phyloP scores from a whole-genome alignment of 2,329 filamentous ascomycete species.

The Rhytidhysteron rufulum region DNA sequence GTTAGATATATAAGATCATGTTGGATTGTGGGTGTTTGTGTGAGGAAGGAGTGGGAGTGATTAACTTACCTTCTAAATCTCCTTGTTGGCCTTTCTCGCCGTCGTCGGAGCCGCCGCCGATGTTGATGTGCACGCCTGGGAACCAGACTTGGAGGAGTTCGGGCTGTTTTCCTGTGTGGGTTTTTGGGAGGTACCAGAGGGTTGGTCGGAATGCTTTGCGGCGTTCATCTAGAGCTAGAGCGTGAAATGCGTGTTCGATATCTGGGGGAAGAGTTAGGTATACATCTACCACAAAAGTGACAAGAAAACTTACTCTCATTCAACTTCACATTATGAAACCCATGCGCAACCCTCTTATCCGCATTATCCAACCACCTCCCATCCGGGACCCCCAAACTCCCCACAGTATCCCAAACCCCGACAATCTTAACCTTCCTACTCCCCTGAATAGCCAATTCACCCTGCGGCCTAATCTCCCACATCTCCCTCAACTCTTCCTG shows the following conservation, averaged over 20 bases:
- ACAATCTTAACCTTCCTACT: slow-evolving; percentile 48
- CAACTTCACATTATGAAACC: slow-evolving; percentile 25
- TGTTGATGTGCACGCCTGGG: slow-evolving; percentile 46
- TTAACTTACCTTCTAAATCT: neutral
- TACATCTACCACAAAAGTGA: slow-evolving; percentile 22
- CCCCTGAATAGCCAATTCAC: slow-evolving; percentile 12
- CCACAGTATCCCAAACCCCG: slow-evolving; percentile 54
- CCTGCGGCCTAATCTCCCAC: slow-evolving; percentile 18
- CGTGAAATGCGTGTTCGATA: slow-evolving; percentile 58
- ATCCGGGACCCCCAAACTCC: slow-evolving; percentile 44
- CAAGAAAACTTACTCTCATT: slow-evolving; percentile 7
- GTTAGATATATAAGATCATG: too few relatives aligned
- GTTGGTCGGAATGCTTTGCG: slow-evolving; percentile 54
- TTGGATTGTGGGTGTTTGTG: too few relatives aligned
- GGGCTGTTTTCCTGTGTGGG: slow-evolving; percentile 2
- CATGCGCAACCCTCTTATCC: slow-evolving; percentile 36
- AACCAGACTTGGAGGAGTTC: slow-evolving; percentile 45
- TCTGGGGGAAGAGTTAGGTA: slow-evolving; percentile 38
- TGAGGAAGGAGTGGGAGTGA: too few relatives aligned
- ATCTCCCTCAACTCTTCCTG: too few relatives aligned
- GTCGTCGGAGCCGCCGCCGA: slow-evolving; percentile 48
- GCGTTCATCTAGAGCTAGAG: slow-evolving; percentile 56
- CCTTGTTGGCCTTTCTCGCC: slow-evolving; percentile 1
- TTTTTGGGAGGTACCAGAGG: slow-evolving; percentile 44
- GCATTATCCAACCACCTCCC: slow-evolving; percentile 28